Conservation (phyloP, 1,139 yeast species). For the Protomyces inundatus region DNA sequence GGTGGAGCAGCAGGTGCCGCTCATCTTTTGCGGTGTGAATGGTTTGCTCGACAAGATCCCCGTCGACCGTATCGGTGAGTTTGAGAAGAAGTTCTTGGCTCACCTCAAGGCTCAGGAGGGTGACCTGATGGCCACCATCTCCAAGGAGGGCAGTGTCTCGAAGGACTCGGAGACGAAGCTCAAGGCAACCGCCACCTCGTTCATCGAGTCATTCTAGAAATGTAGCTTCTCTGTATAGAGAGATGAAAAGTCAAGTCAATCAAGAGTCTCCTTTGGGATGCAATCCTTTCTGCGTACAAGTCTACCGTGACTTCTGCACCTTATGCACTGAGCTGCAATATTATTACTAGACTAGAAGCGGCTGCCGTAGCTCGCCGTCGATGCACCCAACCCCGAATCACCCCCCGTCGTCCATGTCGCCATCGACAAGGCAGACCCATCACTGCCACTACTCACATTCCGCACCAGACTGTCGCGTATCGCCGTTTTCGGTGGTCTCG, state of each 20-base stretch:
- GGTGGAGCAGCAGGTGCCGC: conserved; percentile 98
- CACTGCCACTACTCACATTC: neutral
- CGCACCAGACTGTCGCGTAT: neutral
- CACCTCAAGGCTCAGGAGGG: conserved; percentile 86
- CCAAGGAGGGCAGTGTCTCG: conserved; percentile 83
- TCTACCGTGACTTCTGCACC: too few species aligned
- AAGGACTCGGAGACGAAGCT: conserved; percentile 81
- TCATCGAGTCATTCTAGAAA: conserved; percentile 43
- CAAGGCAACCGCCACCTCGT: conserved; percentile 85
- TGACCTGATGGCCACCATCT: conserved; percentile 76
- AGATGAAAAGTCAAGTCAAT: too few species aligned
- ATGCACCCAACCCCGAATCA: neutral
- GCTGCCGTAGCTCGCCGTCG: neutral
- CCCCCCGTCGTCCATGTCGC: neutral
- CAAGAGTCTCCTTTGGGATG: too few species aligned
- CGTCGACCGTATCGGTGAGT: conserved; percentile 80
- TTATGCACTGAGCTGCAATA: too few species aligned
- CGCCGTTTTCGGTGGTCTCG: neutral
- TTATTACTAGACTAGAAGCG: neutral
- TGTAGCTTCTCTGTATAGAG: neutral
- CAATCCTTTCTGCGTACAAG: too few species aligned
- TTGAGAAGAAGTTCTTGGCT: conserved; percentile 87
- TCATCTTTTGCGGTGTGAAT: conserved; percentile 98
- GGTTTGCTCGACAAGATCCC: conserved; percentile 93
- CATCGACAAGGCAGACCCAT: neutral